Evolutionary conservation across 2,329 filamentous ascomycete genomes (phyloP).

Genomic region (Pestalotiopsis sp.): DNA sequence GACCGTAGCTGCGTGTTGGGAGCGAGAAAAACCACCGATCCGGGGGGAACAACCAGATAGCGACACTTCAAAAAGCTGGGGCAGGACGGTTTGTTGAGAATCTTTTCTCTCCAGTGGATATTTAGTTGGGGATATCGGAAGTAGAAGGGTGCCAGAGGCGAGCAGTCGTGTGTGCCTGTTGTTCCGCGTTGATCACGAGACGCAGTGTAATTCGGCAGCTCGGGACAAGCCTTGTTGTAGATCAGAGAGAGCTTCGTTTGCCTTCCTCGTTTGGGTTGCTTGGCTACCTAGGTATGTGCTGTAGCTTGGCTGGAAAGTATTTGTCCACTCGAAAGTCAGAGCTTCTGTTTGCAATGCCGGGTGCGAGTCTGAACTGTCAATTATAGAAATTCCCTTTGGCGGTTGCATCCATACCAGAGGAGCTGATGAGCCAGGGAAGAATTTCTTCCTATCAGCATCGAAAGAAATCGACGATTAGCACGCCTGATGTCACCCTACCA

Average conservation of each 20-base stretch:
- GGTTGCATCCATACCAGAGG: not conserved
- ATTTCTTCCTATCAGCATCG: not conserved
- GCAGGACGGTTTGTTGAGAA: slow-evolving; percentile 2
- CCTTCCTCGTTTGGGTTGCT: not conserved
- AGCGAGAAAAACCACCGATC: not conserved
- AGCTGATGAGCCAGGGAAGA: not conserved
- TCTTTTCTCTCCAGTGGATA: not conserved
- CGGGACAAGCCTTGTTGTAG: not conserved
- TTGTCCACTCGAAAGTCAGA: not conserved
- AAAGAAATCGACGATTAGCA: not conserved
- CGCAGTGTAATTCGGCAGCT: not conserved
- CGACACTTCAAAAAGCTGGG: not conserved
- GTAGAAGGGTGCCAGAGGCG: not conserved
- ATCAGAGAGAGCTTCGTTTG: not conserved
- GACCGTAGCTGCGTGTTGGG: slow-evolving; percentile 4
- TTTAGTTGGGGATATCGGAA: not conserved
- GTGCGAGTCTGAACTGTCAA: too few relatives aligned
- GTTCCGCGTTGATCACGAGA: not conserved
- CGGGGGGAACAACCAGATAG: not conserved
- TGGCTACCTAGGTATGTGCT: not conserved
- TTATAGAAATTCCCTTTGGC: too few relatives aligned
- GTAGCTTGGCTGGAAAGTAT: not conserved
- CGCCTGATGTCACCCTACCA: not conserved
- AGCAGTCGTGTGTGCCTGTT: not conserved
- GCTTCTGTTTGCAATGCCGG: not conserved